These are phyloP conservation scores for Entomortierella chlamydospora DNA, from an alignment of 192 early-diverging fungal species.

Conservation along the genomic window DNA sequence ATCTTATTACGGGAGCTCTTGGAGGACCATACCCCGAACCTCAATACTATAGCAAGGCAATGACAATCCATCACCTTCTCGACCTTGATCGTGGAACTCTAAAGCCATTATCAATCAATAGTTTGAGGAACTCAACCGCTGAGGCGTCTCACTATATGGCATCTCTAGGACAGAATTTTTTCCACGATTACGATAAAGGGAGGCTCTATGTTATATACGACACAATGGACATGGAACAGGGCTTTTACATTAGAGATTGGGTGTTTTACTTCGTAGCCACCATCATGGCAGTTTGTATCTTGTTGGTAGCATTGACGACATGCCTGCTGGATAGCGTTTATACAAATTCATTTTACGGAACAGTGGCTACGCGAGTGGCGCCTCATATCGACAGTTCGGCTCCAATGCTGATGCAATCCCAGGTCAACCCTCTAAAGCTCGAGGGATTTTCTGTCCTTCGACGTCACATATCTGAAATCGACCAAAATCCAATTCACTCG, in stretches of 20 bases:
- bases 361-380: neutral
- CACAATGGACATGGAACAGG: neutral
- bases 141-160: neutral
- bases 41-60: neutral
- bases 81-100: too few relatives aligned
- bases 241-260: neutral
- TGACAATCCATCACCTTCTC: too few relatives aligned
- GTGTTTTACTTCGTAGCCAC: neutral
- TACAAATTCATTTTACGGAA: neutral
- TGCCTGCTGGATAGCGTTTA: neutral
- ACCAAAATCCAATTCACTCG: too few relatives aligned
- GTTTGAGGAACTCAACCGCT: neutral
- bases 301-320: neutral
- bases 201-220: neutral
- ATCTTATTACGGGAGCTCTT: neutral
- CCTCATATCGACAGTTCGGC: neutral
- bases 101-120: too few relatives aligned
- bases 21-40: neutral
- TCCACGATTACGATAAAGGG: too few relatives aligned
- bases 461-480: too few relatives aligned
- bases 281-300: neutral
- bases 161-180: neutral
- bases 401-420: conserved; percentile 1
- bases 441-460: too few relatives aligned
- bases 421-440: neutral